Evolutionary conservation across 2,329 filamentous ascomycete species (phyloP).

Genomic region (Xylaria sp.): DNA sequence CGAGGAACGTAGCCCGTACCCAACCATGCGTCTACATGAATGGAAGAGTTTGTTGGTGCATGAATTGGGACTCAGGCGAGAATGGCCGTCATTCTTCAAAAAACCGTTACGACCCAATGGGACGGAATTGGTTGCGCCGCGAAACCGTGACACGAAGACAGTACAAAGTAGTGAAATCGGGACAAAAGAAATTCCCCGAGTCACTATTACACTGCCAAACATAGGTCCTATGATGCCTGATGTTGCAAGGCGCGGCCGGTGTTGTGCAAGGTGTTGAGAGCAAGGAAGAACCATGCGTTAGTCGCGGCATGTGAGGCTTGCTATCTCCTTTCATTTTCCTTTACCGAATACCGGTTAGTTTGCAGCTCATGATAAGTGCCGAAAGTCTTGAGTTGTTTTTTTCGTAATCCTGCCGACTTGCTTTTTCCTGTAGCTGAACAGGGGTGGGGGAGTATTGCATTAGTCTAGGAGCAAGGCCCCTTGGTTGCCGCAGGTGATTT

Average conservation of each 20-base stretch:
- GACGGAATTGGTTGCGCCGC: slow-evolving; percentile 34
- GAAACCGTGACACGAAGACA: slow-evolving; percentile 31
- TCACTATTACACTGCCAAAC: slow-evolving; percentile 33
- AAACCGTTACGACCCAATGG: slow-evolving; percentile 41
- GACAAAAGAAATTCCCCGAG: slow-evolving; percentile 41
- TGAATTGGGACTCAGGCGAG: slow-evolving; percentile 34
- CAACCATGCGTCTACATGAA: slow-evolving; percentile 29
- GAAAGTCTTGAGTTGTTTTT: slow-evolving; percentile 25
- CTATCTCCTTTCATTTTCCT: slow-evolving; percentile 20
- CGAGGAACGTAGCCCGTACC: slow-evolving; percentile 23
- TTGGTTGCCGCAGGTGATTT: slow-evolving; percentile 30
- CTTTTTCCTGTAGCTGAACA: slow-evolving; percentile 36
- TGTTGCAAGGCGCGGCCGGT: slow-evolving; percentile 34
- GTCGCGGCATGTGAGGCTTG: slow-evolving; percentile 33
- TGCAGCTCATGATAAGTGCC: slow-evolving; percentile 27
- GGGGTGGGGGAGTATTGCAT: slow-evolving; percentile 33
- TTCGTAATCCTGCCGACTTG: slow-evolving; percentile 31
- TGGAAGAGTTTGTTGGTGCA: slow-evolving; percentile 28
- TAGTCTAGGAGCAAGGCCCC: slow-evolving; percentile 31
- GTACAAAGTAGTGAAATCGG: slow-evolving; percentile 30
- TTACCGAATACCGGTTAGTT: slow-evolving; percentile 29
- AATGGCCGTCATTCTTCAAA: slow-evolving; percentile 34
- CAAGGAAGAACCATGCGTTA: slow-evolving; percentile 38
- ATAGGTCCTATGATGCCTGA: slow-evolving; percentile 28
- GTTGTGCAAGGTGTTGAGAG: slow-evolving; percentile 32